These are phyloP conservation scores for Pyropia haitanensis DNA, from an alignment of 23 red algal genomes.

Conservation along the genomic window DNA sequence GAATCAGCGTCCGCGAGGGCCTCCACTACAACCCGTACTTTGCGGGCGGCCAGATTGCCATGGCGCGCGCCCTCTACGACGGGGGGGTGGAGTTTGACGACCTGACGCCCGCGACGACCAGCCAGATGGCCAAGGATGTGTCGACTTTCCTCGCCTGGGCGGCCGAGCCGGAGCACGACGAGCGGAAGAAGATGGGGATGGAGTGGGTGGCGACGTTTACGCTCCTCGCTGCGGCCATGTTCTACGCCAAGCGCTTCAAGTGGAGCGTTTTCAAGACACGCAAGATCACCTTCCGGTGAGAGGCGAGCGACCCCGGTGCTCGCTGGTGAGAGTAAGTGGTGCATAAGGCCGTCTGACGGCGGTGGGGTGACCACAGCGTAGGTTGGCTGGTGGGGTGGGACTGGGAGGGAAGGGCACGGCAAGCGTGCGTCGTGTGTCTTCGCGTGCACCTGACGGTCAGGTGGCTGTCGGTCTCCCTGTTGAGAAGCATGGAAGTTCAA, in stretches of 20 bases:
- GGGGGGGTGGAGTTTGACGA: slow-evolving; percentile 97
- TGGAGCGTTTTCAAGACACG: slow-evolving; percentile 89
- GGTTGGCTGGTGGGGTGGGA: no score
- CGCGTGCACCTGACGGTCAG: no score
- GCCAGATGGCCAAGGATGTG: slow-evolving; percentile 98
- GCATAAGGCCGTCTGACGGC: no score
- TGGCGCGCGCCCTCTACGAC: slow-evolving; percentile 90
- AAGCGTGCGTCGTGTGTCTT: no score
- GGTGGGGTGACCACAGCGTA: no score
- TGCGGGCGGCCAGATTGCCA: slow-evolving; percentile 87
- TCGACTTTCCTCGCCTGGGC: slow-evolving; percentile 94
- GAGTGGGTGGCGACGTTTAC: slow-evolving; percentile 69
- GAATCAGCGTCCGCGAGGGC: slow-evolving; percentile 78
- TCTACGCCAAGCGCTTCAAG: slow-evolving; percentile 84
- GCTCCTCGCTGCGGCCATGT: slow-evolving; percentile 51
- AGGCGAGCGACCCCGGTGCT: no score
- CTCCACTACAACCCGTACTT: slow-evolving; percentile 98
- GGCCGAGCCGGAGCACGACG: slow-evolving; percentile 89
- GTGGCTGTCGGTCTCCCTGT: no score
- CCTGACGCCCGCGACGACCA: slow-evolving; percentile 88
- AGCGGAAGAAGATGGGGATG: slow-evolving; percentile 89
- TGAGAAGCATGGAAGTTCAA: no score
- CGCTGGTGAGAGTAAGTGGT: no score
- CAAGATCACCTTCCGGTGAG: slow-evolving; percentile 72
- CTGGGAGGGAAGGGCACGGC: no score